Percentiles rank a stretch among this genome's conserved stretches.
phyloP scores from a whole-genome alignment of 352 stramenopile species.

The Phytophthora vignae region DNA sequence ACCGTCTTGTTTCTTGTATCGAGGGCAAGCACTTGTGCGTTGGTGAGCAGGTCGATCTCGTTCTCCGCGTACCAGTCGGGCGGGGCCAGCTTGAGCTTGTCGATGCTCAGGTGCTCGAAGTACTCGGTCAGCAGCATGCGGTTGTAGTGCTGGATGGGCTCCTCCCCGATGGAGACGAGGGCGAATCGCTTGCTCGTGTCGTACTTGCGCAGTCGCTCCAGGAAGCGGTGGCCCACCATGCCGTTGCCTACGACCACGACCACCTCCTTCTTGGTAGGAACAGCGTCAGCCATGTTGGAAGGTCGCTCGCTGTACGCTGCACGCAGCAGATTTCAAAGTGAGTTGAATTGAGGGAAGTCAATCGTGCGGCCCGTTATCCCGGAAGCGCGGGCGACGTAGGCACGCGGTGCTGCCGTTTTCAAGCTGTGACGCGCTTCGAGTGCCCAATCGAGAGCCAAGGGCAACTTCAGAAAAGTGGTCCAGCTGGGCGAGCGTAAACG shows the following conservation, averaged over 20 bases:
- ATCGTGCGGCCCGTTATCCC: slow-evolving; percentile 9
- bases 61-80: slow-evolving; percentile 90
- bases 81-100: slow-evolving; percentile 85
- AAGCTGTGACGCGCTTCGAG: slow-evolving; percentile 32
- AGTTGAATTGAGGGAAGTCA: background rate
- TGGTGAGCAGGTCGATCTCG: slow-evolving; percentile 79
- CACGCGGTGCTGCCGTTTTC: background rate
- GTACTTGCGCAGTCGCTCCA: slow-evolving; percentile 78
- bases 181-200: slow-evolving; percentile 65
- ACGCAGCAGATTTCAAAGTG: slow-evolving; percentile 33
- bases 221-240: slow-evolving; percentile 93
- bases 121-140: slow-evolving; percentile 93
- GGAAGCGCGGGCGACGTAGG: slow-evolving; percentile 4
- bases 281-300: slow-evolving; percentile 26
- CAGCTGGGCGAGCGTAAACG: slow-evolving; percentile 26
- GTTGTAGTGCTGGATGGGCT: slow-evolving; percentile 93
- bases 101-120: slow-evolving; percentile 92
- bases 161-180: slow-evolving; percentile 93
- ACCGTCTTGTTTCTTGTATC: slow-evolving; percentile 82
- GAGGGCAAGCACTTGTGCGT: slow-evolving; percentile 78
- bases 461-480: slow-evolving; percentile 21
- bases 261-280: slow-evolving; percentile 47
- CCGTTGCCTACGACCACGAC: slow-evolving; percentile 93
- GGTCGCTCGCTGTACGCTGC: background rate
- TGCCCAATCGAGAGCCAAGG: slow-evolving; percentile 34